Evolutionary conservation across 2,329 filamentous ascomycete species (phyloP), one percentile per base, ranked within the genome.

Genomic region (Nigrospora osmanthi): DNA sequence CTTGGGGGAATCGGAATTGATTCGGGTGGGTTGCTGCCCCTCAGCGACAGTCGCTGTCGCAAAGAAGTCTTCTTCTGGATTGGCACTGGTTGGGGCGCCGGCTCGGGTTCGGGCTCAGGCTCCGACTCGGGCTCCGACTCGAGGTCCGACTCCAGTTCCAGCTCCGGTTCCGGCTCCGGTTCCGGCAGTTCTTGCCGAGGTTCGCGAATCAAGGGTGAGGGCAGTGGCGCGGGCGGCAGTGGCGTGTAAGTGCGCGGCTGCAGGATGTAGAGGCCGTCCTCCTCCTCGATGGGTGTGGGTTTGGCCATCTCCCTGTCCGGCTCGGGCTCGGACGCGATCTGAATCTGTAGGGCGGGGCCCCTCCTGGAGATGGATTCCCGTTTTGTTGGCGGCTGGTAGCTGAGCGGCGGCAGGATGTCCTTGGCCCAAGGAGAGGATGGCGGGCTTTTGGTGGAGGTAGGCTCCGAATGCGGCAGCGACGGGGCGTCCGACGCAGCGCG

Each of bases 191-290:
- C 31, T 6, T 35, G 38, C 12, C 33, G n/a, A 38, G 33, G n/a
- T 12, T 44, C 16, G 14, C 36, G 57, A 2, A 70, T 51, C 40
- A 65, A 64, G 3, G 75, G 73, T 6, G 75, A 75, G 1, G 73
- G 70, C 17, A 70, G 54, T 3, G 74, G 73, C 11, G 69, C 64
- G 0, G 71, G 67, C 4, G 68, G 70, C 42, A 70, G 65, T 0
- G 78, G 78, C 1, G 75, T 79, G 52, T 81, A 81, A 0, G 75
- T 79, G 32, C 70, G 66, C 12, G 78, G 78, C 49, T 81, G 76
- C 5, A 81, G 63, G 17, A 81, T 65, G 47, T 70, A 80, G 1
- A 80, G 54, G 0, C 67, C 60, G 11, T 66, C 65, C 35, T 75
- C 66, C 34, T 60, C 58, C 13, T 55, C 49, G 9, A 52, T 51